Evolutionary conservation across 139 green algal species (phyloP), one percentile per base, ranked within the genome.

Genomic region (Spirogloea muscicola): DNA sequence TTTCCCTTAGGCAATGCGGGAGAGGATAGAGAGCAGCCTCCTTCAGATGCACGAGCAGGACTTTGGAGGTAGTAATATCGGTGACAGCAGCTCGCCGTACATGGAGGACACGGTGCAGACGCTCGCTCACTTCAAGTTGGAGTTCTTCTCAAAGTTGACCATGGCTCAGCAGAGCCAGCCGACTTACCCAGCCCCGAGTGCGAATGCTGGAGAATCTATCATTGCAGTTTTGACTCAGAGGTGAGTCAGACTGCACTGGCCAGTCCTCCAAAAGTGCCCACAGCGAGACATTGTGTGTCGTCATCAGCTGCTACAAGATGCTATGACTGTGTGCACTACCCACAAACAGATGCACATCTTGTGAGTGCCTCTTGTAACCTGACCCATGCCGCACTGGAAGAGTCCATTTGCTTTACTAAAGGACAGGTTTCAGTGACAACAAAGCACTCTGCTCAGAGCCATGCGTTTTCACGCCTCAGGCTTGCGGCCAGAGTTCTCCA

Each of bases 401-500:
- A 10, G 3, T 34, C 43, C n/a, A 31, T 6, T 6, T 16, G 5
- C 57, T 64, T 64, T 64, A 46, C 25, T 9, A n/a, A n/a, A n/a
- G n/a, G 25, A 31, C 18, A 10, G 6, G 7, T 41, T 3, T 34
- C 57, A n/a, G 25, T 64, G 5, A 16, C 16, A 21, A 16, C n/a
- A 31, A 10, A 6, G 10, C 18, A 40, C 27, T 64, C 16, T 39
- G 3, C 16, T 9, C 57, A 41, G 10, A n/a, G 25, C 27, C n/a
- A 39, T 31, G 3, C n/a, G 6, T 3, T 16, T 2, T 46, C 1
- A 9, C 3, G 25, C n/a, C 0, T 3, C 27, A 79, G 89, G 49
- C 87, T 96, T 77, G 90, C 89, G 16, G 76, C 76, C 1, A 89
- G 94, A 5, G 25, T 94, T 58, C 79, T 97, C 31, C 76, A 91